These are phyloP conservation scores for Apium graveolens DNA, from an alignment of 129 eudicot species.

Conservation along the genomic window DNA sequence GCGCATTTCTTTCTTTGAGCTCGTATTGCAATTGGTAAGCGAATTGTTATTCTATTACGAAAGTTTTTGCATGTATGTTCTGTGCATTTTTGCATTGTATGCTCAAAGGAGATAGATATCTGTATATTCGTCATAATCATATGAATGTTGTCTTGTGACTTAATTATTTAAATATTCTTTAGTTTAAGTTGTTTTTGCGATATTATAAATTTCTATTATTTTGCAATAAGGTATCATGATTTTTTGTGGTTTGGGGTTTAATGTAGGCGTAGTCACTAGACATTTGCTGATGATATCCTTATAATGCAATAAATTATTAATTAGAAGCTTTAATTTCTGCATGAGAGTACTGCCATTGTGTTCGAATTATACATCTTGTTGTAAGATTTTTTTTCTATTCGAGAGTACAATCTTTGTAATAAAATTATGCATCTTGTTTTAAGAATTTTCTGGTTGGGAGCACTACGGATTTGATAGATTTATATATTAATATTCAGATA, in stretches of 20 bases:
- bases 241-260: not conserved
- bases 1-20: not conserved
- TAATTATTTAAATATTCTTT: not conserved
- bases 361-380: not conserved
- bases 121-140: not conserved
- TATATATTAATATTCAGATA: too few relatives aligned
- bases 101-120: not conserved
- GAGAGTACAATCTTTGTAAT: too few relatives aligned
- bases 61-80: not conserved
- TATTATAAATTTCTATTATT: not conserved
- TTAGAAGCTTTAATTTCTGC: not conserved
- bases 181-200: not conserved
- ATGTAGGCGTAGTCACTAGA: not conserved
- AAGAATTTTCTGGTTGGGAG: not conserved
- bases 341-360: not conserved
- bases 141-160: not conserved
- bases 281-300: not conserved
- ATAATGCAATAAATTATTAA: not conserved
- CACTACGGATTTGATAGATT: not conserved
- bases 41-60: not conserved
- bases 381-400: too few relatives aligned
- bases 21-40: not conserved
- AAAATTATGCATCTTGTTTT: too few relatives aligned
- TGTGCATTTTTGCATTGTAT: not conserved
- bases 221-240: not conserved